Conservation (phyloP, 2,329 filamentous ascomycete species). For the Neonectria punicea region DNA sequence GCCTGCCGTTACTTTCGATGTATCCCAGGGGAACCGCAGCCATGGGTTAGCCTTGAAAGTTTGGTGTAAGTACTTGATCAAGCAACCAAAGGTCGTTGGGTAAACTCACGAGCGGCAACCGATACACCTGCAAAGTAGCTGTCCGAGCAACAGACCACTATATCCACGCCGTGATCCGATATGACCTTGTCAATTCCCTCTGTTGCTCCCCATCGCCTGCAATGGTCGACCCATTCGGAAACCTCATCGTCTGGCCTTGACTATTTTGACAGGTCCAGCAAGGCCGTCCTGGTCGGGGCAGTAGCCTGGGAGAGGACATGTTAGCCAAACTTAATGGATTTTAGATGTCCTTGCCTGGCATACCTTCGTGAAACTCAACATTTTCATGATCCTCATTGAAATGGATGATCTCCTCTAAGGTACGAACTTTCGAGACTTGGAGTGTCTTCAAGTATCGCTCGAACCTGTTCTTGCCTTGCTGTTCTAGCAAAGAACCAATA, state of each 20-base stretch:
- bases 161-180: no score
- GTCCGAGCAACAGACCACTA: no score
- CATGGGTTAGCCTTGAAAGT: not conserved
- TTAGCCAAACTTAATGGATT: not conserved
- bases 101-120: not conserved
- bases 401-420: not conserved
- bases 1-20: not conserved
- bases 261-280: not conserved
- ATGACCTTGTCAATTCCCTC: not conserved
- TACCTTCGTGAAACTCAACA: not conserved
- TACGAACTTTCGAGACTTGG: not conserved
- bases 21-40: not conserved
- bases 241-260: not conserved
- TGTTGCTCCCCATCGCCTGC: not conserved
- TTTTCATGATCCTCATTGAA: not conserved
- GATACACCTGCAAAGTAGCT: not conserved
- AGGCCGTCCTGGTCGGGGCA: not conserved
- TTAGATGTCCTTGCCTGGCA: not conserved
- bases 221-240: not conserved
- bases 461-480: not conserved
- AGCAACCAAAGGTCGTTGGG: not conserved
- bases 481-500: not conserved
- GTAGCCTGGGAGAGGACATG: not conserved
- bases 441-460: not conserved
- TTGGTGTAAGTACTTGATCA: not conserved